These are phyloP conservation scores for Cryptococcus maquisensis DNA, from an alignment of 1,284 basidiomycete genomes.

Conservation along the genomic window DNA sequence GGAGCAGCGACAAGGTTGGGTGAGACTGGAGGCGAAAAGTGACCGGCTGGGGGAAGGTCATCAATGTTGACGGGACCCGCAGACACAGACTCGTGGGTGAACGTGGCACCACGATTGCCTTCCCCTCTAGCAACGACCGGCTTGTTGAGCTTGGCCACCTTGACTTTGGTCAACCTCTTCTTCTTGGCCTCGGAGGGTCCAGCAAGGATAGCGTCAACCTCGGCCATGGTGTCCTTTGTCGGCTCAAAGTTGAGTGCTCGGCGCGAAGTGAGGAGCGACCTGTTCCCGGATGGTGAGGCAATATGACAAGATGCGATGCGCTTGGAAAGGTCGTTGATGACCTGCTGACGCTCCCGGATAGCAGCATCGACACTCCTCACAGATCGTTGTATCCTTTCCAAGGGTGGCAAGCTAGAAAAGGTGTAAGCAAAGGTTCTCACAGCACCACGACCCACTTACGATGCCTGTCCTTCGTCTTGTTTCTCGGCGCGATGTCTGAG, in stretches of 20 bases:
- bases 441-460: slow-evolving; percentile 4
- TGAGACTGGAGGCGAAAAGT: not conserved
- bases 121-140: not conserved
- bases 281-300: slow-evolving; percentile 1
- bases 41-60: slow-evolving; percentile 14
- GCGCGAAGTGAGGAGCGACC: slow-evolving; percentile 4
- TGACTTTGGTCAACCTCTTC: slow-evolving; percentile 3
- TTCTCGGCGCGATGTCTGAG: slow-evolving; percentile 36
- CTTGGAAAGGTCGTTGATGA: slow-evolving; percentile 50
- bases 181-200: not conserved
- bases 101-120: not conserved
- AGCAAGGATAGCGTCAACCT: slow-evolving; percentile 9
- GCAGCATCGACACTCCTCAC: slow-evolving; percentile 51
- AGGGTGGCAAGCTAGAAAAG: slow-evolving; percentile 40
- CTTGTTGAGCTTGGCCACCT: slow-evolving; percentile 9
- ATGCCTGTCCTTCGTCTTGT: slow-evolving; percentile 11
- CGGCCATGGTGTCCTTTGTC: slow-evolving; percentile 4
- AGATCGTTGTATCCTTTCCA: slow-evolving; percentile 52
- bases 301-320: slow-evolving; percentile 44
- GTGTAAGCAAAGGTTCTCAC: not conserved
- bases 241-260: slow-evolving; percentile 8
- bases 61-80: slow-evolving; percentile 17
- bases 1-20: slow-evolving; percentile 5
- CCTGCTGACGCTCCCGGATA: slow-evolving; percentile 44
- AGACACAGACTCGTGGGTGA: not conserved